A percentile compares a stretch with the other conserved stretches of the same genome.
These are phyloP conservation scores for Xylariales sp. DNA, from an alignment of 2,329 filamentous ascomycete genomes.

Conservation along the genomic window DNA sequence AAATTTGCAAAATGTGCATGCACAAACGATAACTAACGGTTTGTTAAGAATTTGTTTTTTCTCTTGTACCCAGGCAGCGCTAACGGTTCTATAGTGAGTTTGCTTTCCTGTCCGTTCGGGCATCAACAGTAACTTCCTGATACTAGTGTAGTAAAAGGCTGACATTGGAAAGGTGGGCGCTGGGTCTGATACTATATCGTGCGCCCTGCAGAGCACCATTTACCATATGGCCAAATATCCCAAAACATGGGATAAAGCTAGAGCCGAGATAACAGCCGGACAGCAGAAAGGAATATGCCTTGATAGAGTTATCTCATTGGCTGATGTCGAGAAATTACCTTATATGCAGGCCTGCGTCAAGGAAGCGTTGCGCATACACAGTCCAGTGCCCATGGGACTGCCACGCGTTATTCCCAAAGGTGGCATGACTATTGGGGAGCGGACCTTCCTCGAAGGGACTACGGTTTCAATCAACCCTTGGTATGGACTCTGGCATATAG, in stretches of 20 bases:
- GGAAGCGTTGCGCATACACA: conserved; percentile 4
- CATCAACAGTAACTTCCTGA: neutral
- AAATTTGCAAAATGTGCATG: no score
- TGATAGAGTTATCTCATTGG: neutral
- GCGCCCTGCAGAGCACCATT: conserved; percentile 2
- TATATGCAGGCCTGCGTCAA: conserved; percentile 2
- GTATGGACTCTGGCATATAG: no score
- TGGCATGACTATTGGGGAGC: neutral
- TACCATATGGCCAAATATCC: conserved; percentile 2
- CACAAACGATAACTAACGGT: no score
- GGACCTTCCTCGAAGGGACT: conserved; percentile 3
- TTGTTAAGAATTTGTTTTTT: no score
- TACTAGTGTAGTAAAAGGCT: neutral
- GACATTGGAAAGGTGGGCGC: conserved; percentile 3
- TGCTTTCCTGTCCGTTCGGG: no score
- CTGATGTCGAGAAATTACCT: neutral
- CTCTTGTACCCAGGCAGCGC: no score
- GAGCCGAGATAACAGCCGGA: neutral
- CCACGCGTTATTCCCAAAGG: conserved; percentile 3
- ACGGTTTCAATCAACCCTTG: conserved; percentile 1
- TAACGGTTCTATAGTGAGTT: no score
- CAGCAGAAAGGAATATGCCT: neutral
- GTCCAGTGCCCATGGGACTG: conserved; percentile 4
- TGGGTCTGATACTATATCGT: conserved; percentile 3
- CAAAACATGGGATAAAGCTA: neutral